Base-by-base conservation (phyloP, 805 yeast genomes). In the Candida nitratophila region DNA sequence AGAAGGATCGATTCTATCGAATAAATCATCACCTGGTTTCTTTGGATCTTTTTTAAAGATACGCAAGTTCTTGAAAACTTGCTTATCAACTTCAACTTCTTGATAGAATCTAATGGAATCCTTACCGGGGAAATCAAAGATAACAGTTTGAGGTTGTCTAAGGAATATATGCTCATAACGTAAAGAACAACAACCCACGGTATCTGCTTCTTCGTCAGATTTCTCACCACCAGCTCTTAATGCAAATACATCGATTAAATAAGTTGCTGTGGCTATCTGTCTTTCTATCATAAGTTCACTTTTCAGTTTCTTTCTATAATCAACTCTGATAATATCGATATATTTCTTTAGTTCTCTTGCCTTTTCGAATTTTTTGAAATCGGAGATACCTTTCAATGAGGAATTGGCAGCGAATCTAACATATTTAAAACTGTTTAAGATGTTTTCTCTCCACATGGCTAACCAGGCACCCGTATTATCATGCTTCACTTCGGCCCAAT, bases 141-240 rank as follows among this genome's bases (percentile, higher is more conserved):
- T 75, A 15, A 91, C 96, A 5, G 74, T 83, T 52, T 79, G 79
- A 9, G 96, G 96, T 2, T 96, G 96, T 52, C 77, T 77, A 46
- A 91, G 70, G 1, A 90, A 82, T 37, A 91, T 76, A 64, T 90
- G 98, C 61, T 90, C 98, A 57, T 69, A 90, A 56, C 98, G 71
- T 52, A 91, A 73, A 1, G 97, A 90, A 66, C 98, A 91, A 65
- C 98, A 91, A 38, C 98, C 98, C 38, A 91, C 98, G 1, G 98
- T 91, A 61, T 91, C 98, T 2, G 98, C 98, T 60, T 90, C 97
- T 53, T 91, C 98, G 3, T 91, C 98, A 11, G 91, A 84, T 62
- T 91, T 91, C 64, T 91, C 97, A 55, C 97, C 96, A 61, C 97
- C 97, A 1, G 97, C 97, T 83, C 98, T 86, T 51, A 91, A 73